These are phyloP conservation scores for Sideroxylon spinosum DNA, from an alignment of 179 eudicot species.

Conservation along the genomic window DNA sequence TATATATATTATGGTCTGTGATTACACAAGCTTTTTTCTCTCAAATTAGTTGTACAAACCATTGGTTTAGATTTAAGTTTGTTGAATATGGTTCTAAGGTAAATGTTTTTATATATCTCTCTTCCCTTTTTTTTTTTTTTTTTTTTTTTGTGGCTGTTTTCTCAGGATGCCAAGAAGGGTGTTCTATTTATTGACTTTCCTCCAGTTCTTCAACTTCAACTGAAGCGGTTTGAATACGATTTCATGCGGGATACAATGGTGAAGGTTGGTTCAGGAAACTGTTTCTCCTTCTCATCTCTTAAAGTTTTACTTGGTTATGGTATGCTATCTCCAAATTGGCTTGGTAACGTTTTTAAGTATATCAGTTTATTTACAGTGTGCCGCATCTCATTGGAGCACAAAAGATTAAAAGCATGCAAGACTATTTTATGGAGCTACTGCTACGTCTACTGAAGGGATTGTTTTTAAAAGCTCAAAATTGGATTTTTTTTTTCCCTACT, in stretches of 20 bases:
- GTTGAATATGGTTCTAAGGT: conserved; percentile 1
- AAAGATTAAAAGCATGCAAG: background rate
- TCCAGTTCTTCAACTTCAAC: conserved; percentile 80
- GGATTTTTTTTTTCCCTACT: background rate
- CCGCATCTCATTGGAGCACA: background rate
- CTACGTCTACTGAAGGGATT: background rate
- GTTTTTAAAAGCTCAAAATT: background rate
- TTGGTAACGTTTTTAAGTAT: background rate
- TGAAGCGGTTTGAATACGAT: conserved; percentile 82
- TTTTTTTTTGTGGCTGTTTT: conserved; percentile 10
- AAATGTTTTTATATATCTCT: background rate
- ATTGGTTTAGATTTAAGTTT: background rate
- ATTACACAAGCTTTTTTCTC: too few species aligned
- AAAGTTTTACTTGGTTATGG: background rate
- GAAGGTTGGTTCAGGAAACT: conserved; percentile 44
- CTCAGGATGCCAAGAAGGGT: conserved; percentile 82
- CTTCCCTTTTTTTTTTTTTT: too few species aligned
- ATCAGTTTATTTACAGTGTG: background rate
- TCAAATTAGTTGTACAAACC: too few species aligned
- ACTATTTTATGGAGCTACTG: background rate
- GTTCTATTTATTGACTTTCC: conserved; percentile 78
- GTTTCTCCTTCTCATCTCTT: background rate
- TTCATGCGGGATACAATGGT: conserved; percentile 74
- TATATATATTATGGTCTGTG: too few species aligned
- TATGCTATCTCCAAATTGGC: background rate